These are phyloP conservation scores for Ramalina peruviana DNA, from an alignment of 495 filamentous ascomycete genomes.

Conservation along the genomic window DNA sequence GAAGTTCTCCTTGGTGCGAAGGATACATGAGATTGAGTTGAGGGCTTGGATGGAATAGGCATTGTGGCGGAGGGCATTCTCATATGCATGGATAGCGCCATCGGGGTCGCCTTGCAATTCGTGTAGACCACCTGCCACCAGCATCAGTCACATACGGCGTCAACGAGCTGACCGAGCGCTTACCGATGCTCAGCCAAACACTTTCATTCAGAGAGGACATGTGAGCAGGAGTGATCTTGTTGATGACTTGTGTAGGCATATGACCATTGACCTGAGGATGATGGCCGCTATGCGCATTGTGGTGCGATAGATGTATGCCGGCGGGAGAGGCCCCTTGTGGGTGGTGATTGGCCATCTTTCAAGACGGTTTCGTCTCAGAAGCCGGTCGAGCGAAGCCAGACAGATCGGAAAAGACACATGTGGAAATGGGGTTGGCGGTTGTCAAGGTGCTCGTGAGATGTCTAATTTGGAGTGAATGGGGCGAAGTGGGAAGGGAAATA, in stretches of 20 bases:
- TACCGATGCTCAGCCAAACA: constrained; percentile 93
- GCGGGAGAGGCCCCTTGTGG: constrained; percentile 40
- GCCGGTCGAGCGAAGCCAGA: too few relatives aligned
- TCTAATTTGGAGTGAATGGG: too few relatives aligned
- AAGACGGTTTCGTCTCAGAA: too few relatives aligned
- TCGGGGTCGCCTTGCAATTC: constrained; percentile 83
- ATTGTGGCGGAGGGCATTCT: constrained; percentile 77
- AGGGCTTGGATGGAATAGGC: constrained; percentile 83
- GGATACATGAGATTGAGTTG: constrained; percentile 83
- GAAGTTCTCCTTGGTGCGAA: constrained; percentile 85
- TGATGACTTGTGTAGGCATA: constrained; percentile 38
- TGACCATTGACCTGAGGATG: constrained; percentile 40
- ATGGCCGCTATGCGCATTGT: constrained; percentile 35
- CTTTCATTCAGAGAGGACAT: constrained; percentile 60
- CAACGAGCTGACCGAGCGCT: constrained; percentile 12
- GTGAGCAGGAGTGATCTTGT: constrained; percentile 43
- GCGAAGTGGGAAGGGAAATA: too few relatives aligned
- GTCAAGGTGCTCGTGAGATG: too few relatives aligned
- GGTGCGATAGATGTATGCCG: constrained; percentile 29
- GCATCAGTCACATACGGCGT: constrained; percentile 6
- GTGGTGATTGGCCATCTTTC: constrained; percentile 20
- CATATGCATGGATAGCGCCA: constrained; percentile 75
- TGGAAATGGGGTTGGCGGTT: too few relatives aligned
- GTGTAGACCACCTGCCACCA: constrained; percentile 56
- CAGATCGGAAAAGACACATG: too few relatives aligned